Percentiles rank a stretch among this genome's conserved stretches.
Conservation (phyloP, 2,329 filamentous ascomycete species). For the Fusarium mundagurra region DNA sequence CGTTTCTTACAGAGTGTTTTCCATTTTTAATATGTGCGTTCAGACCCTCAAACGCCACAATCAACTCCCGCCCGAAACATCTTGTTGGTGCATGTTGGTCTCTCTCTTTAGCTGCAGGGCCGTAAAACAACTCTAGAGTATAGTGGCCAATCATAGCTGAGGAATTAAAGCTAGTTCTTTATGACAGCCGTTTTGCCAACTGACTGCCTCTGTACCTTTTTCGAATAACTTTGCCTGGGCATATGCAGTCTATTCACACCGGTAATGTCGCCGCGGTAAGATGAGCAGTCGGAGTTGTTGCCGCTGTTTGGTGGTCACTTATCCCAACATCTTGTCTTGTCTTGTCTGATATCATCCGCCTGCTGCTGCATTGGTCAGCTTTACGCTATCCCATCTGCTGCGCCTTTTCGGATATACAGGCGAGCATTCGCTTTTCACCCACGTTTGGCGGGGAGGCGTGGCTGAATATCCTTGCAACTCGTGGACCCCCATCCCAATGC, state of each 20-base stretch:
- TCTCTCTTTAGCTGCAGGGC: constrained; percentile 4
- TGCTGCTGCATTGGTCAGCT: not conserved
- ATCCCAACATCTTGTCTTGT: not conserved
- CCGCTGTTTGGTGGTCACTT: not conserved
- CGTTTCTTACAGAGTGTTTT: constrained; percentile 9
- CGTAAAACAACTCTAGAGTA: constrained; percentile 1
- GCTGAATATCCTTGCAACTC: constrained; percentile 12
- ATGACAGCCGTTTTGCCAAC: constrained; percentile 1
- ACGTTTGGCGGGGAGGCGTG: constrained; percentile 13
- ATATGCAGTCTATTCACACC: constrained; percentile 11
- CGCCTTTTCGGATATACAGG: constrained; percentile 11
- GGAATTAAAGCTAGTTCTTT: not conserved
- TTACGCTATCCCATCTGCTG: not conserved
- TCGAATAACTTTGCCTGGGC: constrained; percentile 1
- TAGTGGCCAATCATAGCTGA: constrained; percentile 1
- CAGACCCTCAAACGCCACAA: constrained; percentile 25
- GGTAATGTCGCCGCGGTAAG: constrained; percentile 3
- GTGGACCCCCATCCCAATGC: constrained; percentile 17
- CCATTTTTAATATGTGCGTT: not conserved
- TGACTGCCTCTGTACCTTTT: not conserved
- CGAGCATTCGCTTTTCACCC: constrained; percentile 6
- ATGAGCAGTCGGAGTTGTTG: not conserved
- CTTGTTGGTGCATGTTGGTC: constrained; percentile 3
- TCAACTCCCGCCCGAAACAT: constrained; percentile 8
- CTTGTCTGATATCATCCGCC: not conserved